phyloP scores from a whole-genome alignment of 495 filamentous ascomycete genomes.

The Sabuloglossum arenarium region DNA sequence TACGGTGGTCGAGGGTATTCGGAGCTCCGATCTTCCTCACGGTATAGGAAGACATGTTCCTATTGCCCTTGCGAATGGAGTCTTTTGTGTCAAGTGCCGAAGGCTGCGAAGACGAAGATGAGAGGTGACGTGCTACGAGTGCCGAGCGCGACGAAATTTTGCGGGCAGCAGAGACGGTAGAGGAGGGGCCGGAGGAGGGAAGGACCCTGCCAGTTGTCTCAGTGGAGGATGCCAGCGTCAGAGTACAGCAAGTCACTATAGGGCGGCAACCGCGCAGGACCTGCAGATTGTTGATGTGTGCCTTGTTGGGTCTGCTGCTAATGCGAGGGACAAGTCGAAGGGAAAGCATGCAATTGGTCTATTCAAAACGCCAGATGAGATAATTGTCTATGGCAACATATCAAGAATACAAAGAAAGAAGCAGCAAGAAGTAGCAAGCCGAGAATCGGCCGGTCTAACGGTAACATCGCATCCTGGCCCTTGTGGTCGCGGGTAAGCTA shows the following conservation, averaged over 20 bases:
- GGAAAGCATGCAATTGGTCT: not conserved
- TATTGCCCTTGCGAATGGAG: conserved; percentile 9
- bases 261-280: not conserved
- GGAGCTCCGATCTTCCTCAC: conserved; percentile 71
- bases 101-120: not conserved
- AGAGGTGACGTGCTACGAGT: conserved; percentile 4
- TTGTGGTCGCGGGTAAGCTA: no score
- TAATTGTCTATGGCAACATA: no score
- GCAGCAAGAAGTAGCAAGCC: no score
- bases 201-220: not conserved
- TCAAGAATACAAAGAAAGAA: no score
- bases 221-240: not conserved
- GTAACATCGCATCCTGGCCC: no score
- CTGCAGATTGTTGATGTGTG: not conserved
- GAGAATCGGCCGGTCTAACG: conserved; percentile 1
- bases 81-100: conserved; percentile 13
- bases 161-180: not conserved
- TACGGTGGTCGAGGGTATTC: conserved; percentile 89
- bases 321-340: not conserved
- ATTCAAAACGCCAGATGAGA: no score
- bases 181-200: not conserved
- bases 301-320: not conserved
- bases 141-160: conserved; percentile 3
- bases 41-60: conserved; percentile 30
- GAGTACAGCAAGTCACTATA: not conserved